Base-by-base conservation (phyloP, 2,329 filamentous ascomycete species). In the Aspergillus nomiae region DNA sequence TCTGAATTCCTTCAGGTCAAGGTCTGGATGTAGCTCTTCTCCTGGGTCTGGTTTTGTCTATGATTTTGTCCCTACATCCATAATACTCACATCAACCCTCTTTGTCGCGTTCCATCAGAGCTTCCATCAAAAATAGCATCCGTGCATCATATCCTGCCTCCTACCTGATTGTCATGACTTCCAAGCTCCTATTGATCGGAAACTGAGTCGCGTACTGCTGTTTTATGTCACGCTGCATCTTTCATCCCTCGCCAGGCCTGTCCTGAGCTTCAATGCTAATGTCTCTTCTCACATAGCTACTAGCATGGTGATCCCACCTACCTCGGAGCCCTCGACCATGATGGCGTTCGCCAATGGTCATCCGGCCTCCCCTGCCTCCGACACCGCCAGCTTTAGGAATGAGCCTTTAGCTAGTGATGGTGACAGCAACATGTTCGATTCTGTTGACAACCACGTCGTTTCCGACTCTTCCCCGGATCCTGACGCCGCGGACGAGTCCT, bases 401-500 rank as follows among this genome's bases (percentile, higher is more conserved):
- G 81, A 84, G 62, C 77, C 79, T 64, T 80, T 80, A 38, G 64
- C 71, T 53, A 81, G 85, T 65, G 85, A 85, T 68, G 90, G 86
- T 79, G 91, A 92, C 71, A 92, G 88, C 83, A 91, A 93, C 70
- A 84, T 90, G 64, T 93, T 91, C 71, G 90, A 96, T 73, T 83
- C 86, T 70, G 85, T 86, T 74, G 86, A 90, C 71, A 77, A 82
- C 67, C 79, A 81, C 72, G 80, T 80, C 75, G 84, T 82, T 68
- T 80, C 82, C 72, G 81, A 84, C 72, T 81, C 80, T 71, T 76
- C 74, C 65, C 75, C 80, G 73, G 77, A 74, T 41, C 73, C 76
- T 64, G 75, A 80, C 65, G 73, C 71, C 62, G 75, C 73, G 32
- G 77, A 80, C 63, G 77, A 78, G 59, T 78, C 77, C 53, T 77